These are phyloP conservation scores for Chlorella vulgaris DNA, from an alignment of 139 green algal genomes.

Conservation along the genomic window DNA sequence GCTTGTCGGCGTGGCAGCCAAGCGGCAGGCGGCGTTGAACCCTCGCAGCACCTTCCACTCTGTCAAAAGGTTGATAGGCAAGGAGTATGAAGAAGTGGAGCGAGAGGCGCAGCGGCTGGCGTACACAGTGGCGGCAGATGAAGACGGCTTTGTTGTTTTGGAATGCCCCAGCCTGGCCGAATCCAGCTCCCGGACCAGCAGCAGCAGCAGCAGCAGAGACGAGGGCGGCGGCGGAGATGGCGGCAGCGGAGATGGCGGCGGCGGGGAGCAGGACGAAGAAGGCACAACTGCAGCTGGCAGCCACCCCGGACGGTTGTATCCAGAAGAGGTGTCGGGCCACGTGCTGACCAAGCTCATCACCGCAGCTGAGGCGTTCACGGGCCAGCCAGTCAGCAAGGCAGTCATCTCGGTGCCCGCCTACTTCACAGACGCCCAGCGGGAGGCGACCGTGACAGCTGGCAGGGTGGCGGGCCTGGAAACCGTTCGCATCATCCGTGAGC, in stretches of 20 bases:
- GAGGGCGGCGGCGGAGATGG: background rate
- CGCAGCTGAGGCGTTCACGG: conserved; percentile 53
- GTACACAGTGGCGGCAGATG: conserved; percentile 42
- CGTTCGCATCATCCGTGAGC: conserved; percentile 84
- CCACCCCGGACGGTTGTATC: conserved; percentile 50
- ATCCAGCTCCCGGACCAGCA: background rate
- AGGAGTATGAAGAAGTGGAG: conserved; percentile 52
- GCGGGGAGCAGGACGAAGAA: background rate
- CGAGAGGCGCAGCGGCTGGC: conserved; percentile 56
- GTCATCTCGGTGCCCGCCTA: conserved; percentile 94
- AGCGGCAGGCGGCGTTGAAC: conserved; percentile 35
- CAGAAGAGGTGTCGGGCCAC: conserved; percentile 77
- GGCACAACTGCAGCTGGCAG: background rate
- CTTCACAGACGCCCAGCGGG: conserved; percentile 77
- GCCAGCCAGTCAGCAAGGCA: conserved; percentile 62
- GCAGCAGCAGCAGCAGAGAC: background rate
- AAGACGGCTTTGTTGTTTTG: conserved; percentile 29
- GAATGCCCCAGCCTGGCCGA: conserved; percentile 13
- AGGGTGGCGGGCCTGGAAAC: conserved; percentile 78
- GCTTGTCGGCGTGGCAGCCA: conserved; percentile 67
- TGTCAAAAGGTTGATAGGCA: conserved; percentile 89
- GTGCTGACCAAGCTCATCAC: conserved; percentile 70
- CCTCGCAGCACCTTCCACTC: conserved; percentile 81
- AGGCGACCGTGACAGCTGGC: conserved; percentile 81
- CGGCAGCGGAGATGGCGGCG: background rate